These are phyloP conservation scores for Naganishia randhawae DNA, from an alignment of 768 basidiomycete species.

Conservation along the genomic window DNA sequence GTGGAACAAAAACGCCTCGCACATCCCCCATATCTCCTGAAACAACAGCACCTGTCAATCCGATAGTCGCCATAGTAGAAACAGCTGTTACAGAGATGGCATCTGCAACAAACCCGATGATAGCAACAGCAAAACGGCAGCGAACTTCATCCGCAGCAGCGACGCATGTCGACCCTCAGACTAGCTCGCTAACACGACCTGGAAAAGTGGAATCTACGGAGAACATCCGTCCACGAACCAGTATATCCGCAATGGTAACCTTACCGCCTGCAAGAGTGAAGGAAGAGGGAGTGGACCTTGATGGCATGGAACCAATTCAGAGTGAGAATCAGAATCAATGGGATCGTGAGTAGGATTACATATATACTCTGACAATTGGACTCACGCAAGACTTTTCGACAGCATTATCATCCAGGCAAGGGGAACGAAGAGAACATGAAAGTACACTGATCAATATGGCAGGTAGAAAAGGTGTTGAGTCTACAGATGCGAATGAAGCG, in stretches of 20 bases:
- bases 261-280: not conserved
- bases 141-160: not conserved
- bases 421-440: slow-evolving; percentile 21
- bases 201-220: not conserved
- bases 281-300: not conserved
- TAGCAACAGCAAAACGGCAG: not conserved
- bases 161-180: not conserved
- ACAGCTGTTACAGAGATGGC: not conserved
- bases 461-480: slow-evolving; percentile 7
- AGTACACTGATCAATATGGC: slow-evolving; percentile 27
- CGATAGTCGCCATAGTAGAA: not conserved
- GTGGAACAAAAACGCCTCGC: not conserved
- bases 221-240: not conserved
- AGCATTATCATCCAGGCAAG: slow-evolving; percentile 1
- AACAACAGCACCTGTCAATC: not conserved
- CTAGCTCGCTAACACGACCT: not conserved
- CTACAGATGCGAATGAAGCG: not conserved
- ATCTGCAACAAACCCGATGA: not conserved
- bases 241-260: not conserved
- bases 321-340: not conserved
- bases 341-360: not conserved
- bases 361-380: too few species aligned
- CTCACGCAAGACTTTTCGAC: not conserved
- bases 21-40: not conserved
- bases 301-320: not conserved